A percentile compares a stretch with the other conserved stretches of the same genome.
Evolutionary conservation across 2,329 filamentous ascomycete genomes (phyloP).

Genomic region (Colletotrichum costaricense): DNA sequence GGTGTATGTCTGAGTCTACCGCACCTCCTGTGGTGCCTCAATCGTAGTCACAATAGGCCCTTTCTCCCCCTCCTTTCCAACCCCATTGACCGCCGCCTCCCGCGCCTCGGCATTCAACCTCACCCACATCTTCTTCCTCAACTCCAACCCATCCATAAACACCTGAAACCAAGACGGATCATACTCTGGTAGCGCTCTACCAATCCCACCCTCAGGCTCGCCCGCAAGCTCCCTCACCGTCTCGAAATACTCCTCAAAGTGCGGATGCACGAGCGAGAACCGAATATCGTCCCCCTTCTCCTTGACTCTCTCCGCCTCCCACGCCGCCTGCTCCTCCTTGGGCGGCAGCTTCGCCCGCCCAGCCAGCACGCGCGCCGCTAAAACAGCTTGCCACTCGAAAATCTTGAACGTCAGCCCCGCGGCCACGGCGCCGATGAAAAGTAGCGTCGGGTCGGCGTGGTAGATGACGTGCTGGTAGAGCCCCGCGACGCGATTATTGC

Average conservation of each 20-base stretch:
- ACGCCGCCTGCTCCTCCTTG: constrained; percentile 58
- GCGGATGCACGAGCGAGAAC: constrained; percentile 68
- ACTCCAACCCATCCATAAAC: constrained; percentile 66
- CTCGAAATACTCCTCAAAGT: constrained; percentile 76
- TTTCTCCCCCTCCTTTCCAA: constrained; percentile 1
- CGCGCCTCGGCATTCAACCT: constrained; percentile 53
- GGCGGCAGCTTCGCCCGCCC: constrained; percentile 64
- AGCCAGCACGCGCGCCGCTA: constrained; percentile 68
- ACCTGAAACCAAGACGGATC: constrained; percentile 57
- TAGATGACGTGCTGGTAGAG: constrained; percentile 70
- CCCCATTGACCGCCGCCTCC: background rate
- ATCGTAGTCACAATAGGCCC: constrained; percentile 7
- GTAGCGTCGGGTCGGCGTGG: constrained; percentile 62
- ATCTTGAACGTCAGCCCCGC: constrained; percentile 74
- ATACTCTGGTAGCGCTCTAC: constrained; percentile 58
- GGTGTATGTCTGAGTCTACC: background rate
- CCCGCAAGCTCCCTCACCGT: constrained; percentile 61
- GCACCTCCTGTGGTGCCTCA: constrained; percentile 6
- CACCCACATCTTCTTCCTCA: constrained; percentile 68
- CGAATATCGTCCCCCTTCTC: constrained; percentile 65
- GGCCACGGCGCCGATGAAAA: constrained; percentile 68
- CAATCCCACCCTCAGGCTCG: constrained; percentile 52
- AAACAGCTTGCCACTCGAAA: constrained; percentile 76
- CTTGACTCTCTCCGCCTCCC: constrained; percentile 67
- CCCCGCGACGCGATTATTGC: constrained; percentile 66